A percentile compares a stretch with the other conserved stretches of the same genome.
These are phyloP conservation scores for Phycomyces blakesleeanus DNA, from an alignment of 192 early-diverging fungal genomes.

Conservation along the genomic window DNA sequence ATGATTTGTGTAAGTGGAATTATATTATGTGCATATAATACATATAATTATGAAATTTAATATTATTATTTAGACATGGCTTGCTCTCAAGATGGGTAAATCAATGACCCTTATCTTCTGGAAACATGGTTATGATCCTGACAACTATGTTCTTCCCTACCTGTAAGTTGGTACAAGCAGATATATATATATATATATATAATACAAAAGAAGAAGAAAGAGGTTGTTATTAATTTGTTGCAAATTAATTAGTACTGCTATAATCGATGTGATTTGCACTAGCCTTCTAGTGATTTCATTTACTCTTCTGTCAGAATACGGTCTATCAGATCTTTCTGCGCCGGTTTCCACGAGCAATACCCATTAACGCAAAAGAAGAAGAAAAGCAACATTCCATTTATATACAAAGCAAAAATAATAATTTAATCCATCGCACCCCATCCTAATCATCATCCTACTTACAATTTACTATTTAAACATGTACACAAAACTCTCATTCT, in stretches of 20 bases:
- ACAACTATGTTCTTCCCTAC: slow-evolving; percentile 65
- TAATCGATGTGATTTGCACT: slow-evolving; percentile 69
- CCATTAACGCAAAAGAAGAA: too few relatives aligned
- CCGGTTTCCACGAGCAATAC: too few relatives aligned
- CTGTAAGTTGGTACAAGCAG: slow-evolving; percentile 41
- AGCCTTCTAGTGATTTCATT: slow-evolving; percentile 51
- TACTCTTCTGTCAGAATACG: slow-evolving; percentile 2
- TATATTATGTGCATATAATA: too few relatives aligned
- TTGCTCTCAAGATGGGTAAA: slow-evolving; percentile 55
- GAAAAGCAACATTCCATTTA: too few relatives aligned
- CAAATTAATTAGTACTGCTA: slow-evolving; percentile 54
- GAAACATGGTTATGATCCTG: slow-evolving; percentile 72
- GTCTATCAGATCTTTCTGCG: not conserved
- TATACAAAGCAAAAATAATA: too few relatives aligned
- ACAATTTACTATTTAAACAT: too few relatives aligned
- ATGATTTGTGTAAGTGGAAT: slow-evolving; percentile 56
- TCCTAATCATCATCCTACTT: too few relatives aligned
- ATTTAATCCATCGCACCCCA: too few relatives aligned
- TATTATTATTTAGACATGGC: slow-evolving; percentile 41
- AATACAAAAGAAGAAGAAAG: too few relatives aligned
- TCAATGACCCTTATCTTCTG: slow-evolving; percentile 56
- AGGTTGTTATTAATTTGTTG: slow-evolving; percentile 1
- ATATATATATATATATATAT: too few relatives aligned
- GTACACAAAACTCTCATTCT: too few relatives aligned
- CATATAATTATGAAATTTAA: too few relatives aligned